A percentile compares a stretch with the other conserved stretches of the same genome.
Conservation (phyloP, 108 stramenopile genomes). For the Cyclotella sp. region DNA sequence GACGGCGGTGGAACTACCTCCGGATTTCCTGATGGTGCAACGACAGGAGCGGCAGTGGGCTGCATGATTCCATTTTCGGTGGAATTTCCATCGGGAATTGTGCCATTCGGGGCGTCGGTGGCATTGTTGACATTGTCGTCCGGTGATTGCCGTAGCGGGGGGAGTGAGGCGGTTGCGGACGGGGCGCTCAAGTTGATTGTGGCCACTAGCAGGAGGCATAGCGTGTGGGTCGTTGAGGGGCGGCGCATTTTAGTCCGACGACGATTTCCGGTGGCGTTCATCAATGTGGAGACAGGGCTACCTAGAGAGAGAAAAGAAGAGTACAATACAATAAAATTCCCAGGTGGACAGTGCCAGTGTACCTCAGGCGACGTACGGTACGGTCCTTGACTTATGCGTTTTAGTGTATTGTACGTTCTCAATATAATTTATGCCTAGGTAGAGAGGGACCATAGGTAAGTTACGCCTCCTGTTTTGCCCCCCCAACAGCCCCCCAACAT, state of each 20-base stretch:
- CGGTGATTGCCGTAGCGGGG: neutral
- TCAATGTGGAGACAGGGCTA: too few relatives aligned
- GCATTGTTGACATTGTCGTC: neutral
- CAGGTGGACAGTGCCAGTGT: too few relatives aligned
- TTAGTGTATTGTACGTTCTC: too few relatives aligned
- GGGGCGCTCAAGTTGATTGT: neutral
- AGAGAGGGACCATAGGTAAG: too few relatives aligned
- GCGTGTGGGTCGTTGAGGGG: neutral
- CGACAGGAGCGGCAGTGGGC: conserved; percentile 4
- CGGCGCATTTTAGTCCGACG: conserved; percentile 11
- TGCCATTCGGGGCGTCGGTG: neutral
- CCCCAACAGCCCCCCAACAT: too few relatives aligned
- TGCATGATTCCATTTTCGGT: neutral
- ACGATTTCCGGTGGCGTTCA: neutral
- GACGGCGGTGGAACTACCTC: neutral
- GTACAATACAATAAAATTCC: too few relatives aligned
- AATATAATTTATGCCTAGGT: too few relatives aligned
- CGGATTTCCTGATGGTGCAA: conserved; percentile 4
- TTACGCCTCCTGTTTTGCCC: too few relatives aligned
- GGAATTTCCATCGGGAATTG: neutral
- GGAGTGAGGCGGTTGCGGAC: neutral
- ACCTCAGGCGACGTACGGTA: too few relatives aligned
- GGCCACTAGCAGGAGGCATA: conserved; percentile 15
- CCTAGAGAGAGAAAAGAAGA: neutral
- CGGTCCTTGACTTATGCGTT: too few relatives aligned